Evolutionary conservation across 2,329 filamentous ascomycete genomes (phyloP), one percentile per base, ranked within the genome.

Genomic region (Bimuria novae-zelandiae): DNA sequence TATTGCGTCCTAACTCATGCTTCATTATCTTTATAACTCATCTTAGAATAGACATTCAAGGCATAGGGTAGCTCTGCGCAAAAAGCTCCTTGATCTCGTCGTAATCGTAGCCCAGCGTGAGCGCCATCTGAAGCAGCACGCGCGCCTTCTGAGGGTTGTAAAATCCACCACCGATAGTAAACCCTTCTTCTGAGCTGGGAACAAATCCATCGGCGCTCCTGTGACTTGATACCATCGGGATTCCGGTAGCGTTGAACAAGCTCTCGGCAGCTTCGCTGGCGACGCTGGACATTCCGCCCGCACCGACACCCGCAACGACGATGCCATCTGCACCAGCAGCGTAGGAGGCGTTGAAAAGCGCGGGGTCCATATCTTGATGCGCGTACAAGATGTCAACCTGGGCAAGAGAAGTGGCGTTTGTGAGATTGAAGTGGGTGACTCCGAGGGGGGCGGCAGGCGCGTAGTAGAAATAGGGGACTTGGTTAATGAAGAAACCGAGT

Each of bases 401-500:
- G 0, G 83, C 82, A 22, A 86, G 74, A 80, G 70, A 61, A 74
- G 72, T 60, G 78, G 82, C 56, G 23, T 64, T 60, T 17, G 60
- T 51, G 1, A 72, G 56, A 45, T 70, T 77, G 69, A 41, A 71
- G 64, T 63, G 79, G 77, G 47, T 79, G 77, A 19, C 79, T 67
- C 11, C 84, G 3, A 68, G 58, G 0, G 69, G 69, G 39, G 75
- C 71, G 2, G 77, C 74, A 0, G 84, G 76, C 8, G 77, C 76
- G 61, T 79, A 87, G 75, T 82, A 87, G 75, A 86, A 87, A 61
- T 82, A 79, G 0, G 84, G 83, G 32, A 79, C 75, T 52, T 84
- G 76, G 60, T 84, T 80, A 62, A 85, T 77, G 65, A 87, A 82
- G 51, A 78, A 76, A 30, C 85, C 85, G 0, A 87, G 74, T 54